Evolutionary conservation across 495 filamentous ascomycete species (phyloP).

Genomic region (Friedmanniomyces endolithicus): DNA sequence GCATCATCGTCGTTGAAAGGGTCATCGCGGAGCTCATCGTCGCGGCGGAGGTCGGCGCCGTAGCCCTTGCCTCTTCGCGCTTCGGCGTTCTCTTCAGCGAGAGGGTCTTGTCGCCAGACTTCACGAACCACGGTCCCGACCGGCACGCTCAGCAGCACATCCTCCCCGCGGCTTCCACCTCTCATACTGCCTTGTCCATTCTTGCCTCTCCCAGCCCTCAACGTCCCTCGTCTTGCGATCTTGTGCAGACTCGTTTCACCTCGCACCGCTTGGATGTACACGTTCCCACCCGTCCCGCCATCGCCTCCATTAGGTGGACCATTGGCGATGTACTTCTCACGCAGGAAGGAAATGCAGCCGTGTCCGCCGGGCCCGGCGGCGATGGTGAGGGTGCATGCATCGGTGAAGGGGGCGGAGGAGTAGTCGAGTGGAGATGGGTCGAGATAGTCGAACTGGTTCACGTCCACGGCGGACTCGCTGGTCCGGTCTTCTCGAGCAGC

Average conservation of each 20-base stretch:
- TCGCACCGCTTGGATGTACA: slow-evolving; percentile 88
- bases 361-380: slow-evolving; percentile 71
- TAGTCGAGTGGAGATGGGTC: slow-evolving; percentile 75
- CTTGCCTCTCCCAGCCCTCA: slow-evolving; percentile 68
- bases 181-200: slow-evolving; percentile 75
- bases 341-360: slow-evolving; percentile 84
- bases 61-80: slow-evolving; percentile 24
- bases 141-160: slow-evolving; percentile 79
- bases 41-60: slow-evolving; percentile 26
- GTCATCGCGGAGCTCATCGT: slow-evolving; percentile 25
- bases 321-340: slow-evolving; percentile 73
- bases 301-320: slow-evolving; percentile 97
- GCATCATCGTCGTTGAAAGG: slow-evolving; percentile 28
- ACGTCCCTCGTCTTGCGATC: slow-evolving; percentile 59
- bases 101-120: slow-evolving; percentile 61
- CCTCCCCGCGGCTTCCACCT: slow-evolving; percentile 70
- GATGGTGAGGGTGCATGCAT: slow-evolving; percentile 65
- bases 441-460: slow-evolving; percentile 42
- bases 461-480: slow-evolving; percentile 22
- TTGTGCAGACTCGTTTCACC: slow-evolving; percentile 90
- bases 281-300: slow-evolving; percentile 76
- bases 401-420: slow-evolving; percentile 66
- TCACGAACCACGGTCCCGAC: slow-evolving; percentile 86
- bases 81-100: slow-evolving; percentile 47
- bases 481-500: slow-evolving; percentile 19